Percentiles rank a stretch among this genome's conserved stretches.
Conservation (phyloP, 176 grass and related monocot genomes). For the Eremochloa ophiuroides region DNA sequence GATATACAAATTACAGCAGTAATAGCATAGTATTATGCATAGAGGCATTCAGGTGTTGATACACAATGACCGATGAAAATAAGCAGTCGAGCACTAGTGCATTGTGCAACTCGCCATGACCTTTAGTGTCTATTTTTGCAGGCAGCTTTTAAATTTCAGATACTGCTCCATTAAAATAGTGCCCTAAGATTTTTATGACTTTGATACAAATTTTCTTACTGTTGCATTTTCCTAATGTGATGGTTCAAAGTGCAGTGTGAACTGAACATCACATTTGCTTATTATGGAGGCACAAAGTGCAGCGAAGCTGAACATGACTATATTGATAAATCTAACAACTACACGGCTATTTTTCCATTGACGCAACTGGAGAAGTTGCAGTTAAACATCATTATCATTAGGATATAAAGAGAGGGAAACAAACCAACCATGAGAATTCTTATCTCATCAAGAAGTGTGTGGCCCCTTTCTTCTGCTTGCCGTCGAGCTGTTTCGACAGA, state of each 20-base stretch:
- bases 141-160: neutral
- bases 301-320: neutral
- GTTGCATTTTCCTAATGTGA: neutral
- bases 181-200: neutral
- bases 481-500: slow-evolving; percentile 68
- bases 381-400: neutral
- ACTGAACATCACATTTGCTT: neutral
- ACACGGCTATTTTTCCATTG: neutral
- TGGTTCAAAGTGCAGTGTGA: neutral
- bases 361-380: neutral
- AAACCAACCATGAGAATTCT: slow-evolving; percentile 80
- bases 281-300: neutral
- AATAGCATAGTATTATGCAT: slow-evolving; percentile 1
- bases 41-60: neutral
- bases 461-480: slow-evolving; percentile 81
- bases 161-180: neutral
- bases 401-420: slow-evolving; percentile 8
- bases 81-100: neutral
- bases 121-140: neutral
- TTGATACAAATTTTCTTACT: neutral
- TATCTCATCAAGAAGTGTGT: slow-evolving; percentile 81
- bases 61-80: neutral
- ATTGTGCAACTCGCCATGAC: neutral
- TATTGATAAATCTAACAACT: neutral
- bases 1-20: neutral